Evolutionary conservation across 164 flowering plant genomes (phyloP).

Genomic region (Stephania japonica): DNA sequence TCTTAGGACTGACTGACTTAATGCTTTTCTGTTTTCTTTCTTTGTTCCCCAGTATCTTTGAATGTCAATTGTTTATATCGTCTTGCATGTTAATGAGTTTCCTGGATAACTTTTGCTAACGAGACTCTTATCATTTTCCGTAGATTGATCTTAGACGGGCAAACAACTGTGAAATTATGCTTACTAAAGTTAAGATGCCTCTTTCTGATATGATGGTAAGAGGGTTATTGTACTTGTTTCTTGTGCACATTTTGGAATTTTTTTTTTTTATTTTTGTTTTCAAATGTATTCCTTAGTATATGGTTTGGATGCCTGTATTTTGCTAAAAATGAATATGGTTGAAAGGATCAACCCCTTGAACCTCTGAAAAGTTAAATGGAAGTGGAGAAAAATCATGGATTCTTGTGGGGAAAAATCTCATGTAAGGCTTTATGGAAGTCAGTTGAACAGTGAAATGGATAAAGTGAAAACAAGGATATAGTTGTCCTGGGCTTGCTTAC

Average conservation of each 20-base stretch:
- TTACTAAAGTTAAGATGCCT: constrained; percentile 89
- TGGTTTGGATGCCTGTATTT: neutral
- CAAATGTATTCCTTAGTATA: neutral
- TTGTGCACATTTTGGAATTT: neutral
- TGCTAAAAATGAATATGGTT: neutral
- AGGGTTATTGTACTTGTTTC: neutral
- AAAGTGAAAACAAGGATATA: neutral
- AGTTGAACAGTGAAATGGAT: neutral
- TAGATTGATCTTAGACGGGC: constrained; percentile 81
- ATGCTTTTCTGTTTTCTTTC: neutral
- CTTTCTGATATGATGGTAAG: constrained; percentile 84
- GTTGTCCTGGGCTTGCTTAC: neutral
- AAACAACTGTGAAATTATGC: constrained; percentile 85
- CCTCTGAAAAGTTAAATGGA: neutral
- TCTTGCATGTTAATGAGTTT: constrained; percentile 3
- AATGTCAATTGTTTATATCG: neutral
- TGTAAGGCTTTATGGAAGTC: neutral
- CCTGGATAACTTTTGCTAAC: constrained; percentile 5
- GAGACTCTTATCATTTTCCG: constrained; percentile 10
- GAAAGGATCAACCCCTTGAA: neutral
- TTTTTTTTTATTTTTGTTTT: neutral
- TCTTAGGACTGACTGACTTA: neutral
- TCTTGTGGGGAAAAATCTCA: neutral
- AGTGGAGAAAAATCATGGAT: neutral
- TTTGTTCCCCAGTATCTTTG: neutral